A percentile compares a stretch with the other conserved stretches of the same genome.
Evolutionary conservation across 768 basidiomycete species (phyloP).

Genomic region (Mycena rosella): DNA sequence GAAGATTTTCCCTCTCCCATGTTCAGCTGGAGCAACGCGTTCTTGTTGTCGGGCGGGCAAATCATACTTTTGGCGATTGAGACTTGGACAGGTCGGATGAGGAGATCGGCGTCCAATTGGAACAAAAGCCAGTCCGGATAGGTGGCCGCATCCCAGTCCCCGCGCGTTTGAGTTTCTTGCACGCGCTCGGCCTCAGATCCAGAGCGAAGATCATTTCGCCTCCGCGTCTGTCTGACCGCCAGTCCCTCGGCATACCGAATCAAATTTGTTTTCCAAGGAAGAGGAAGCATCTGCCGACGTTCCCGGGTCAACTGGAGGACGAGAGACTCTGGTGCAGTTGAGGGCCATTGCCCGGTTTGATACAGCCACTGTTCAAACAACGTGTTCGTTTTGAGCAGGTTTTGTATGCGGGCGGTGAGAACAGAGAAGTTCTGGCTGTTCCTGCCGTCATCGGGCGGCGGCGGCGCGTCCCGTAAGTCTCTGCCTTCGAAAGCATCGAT

Average conservation of each 20-base stretch:
- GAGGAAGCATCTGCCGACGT: not conserved
- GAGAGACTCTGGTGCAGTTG: constrained; percentile 4
- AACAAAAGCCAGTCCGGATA: constrained; percentile 60
- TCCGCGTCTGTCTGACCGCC: not conserved
- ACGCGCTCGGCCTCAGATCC: not conserved
- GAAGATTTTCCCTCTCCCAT: constrained; percentile 73
- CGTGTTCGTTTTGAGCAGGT: not conserved
- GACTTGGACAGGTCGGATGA: constrained; percentile 57
- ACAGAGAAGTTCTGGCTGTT: not conserved
- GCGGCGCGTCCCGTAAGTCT: not conserved
- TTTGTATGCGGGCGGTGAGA: not conserved
- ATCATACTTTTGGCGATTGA: constrained; percentile 45
- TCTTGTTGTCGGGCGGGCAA: constrained; percentile 48
- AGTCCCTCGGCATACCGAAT: constrained; percentile 12
- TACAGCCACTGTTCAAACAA: not conserved
- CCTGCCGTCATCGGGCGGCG: too few relatives aligned
- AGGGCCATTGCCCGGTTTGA: constrained; percentile 22
- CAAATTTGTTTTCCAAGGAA: constrained; percentile 1
- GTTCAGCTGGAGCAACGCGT: constrained; percentile 63
- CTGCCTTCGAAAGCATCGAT: constrained; percentile 7
- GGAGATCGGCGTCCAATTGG: constrained; percentile 55
- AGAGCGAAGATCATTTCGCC: not conserved
- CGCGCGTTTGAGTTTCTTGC: not conserved
- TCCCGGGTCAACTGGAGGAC: constrained; percentile 18
- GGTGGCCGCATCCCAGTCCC: constrained; percentile 31